Evolutionary conservation across 768 basidiomycete genomes (phyloP).

Genomic region (Agrocybe praecox): DNA sequence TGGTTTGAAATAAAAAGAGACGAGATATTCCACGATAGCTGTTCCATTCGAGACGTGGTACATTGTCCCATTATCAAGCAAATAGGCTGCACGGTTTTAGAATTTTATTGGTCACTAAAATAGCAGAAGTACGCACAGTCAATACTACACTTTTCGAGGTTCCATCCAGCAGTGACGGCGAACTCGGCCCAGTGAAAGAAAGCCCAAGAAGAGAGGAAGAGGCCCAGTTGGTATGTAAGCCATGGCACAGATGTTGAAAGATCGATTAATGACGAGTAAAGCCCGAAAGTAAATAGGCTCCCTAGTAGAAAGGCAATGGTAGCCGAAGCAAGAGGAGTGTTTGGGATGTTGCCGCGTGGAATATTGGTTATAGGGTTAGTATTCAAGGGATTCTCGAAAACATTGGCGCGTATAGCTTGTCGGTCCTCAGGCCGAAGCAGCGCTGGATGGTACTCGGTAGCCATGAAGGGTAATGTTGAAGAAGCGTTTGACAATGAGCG

Average conservation of each 20-base stretch:
- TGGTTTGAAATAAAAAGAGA: slow-evolving; percentile 70
- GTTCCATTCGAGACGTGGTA: slow-evolving; percentile 85
- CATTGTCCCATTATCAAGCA: slow-evolving; percentile 84
- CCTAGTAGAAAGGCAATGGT: slow-evolving; percentile 88
- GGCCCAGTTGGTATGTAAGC: slow-evolving; percentile 76
- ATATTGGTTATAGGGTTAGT: slow-evolving; percentile 48
- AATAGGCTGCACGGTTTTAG: slow-evolving; percentile 64
- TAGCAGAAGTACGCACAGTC: slow-evolving; percentile 75
- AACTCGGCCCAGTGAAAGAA: slow-evolving; percentile 95
- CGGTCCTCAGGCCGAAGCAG: slow-evolving; percentile 38
- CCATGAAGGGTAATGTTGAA: slow-evolving; percentile 28
- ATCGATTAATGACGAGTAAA: slow-evolving; percentile 48
- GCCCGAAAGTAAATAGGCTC: slow-evolving; percentile 61
- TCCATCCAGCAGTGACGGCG: slow-evolving; percentile 95
- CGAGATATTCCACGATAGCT: slow-evolving; percentile 80
- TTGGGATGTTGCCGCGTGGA: slow-evolving; percentile 71
- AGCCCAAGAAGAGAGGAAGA: slow-evolving; percentile 83
- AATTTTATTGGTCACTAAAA: not conserved
- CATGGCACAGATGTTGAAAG: slow-evolving; percentile 54
- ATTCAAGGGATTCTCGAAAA: slow-evolving; percentile 43
- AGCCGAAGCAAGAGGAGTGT: slow-evolving; percentile 82
- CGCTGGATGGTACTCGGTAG: slow-evolving; percentile 26
- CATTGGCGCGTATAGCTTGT: slow-evolving; percentile 41
- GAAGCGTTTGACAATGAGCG: not conserved
- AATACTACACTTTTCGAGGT: slow-evolving; percentile 87